Evolutionary conservation across 2,329 filamentous ascomycete genomes (phyloP).

Genomic region (Cladosporium sp.): DNA sequence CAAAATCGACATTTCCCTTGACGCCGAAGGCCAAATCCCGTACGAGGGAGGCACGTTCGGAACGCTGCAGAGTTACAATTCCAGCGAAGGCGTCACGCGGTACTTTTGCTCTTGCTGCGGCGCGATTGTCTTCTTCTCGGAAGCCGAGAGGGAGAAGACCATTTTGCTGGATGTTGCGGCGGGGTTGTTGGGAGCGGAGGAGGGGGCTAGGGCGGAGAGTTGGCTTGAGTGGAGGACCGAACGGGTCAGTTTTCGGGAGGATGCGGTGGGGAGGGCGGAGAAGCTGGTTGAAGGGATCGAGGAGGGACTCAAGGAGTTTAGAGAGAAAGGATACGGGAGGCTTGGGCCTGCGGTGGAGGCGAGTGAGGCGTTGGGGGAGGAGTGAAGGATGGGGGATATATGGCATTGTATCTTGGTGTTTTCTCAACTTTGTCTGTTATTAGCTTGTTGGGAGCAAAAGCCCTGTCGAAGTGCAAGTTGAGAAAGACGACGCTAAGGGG

Average conservation of each 20-base stretch:
- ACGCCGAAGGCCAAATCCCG: constrained; percentile 21
- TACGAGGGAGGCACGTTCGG: constrained; percentile 29
- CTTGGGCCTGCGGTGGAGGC: background rate
- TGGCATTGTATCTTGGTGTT: no score
- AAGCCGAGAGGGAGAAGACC: constrained; percentile 41
- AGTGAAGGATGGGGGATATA: no score
- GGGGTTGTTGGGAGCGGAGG: constrained; percentile 47
- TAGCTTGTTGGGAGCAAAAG: no score
- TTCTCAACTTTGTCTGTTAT: no score
- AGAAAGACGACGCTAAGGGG: no score
- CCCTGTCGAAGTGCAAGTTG: no score
- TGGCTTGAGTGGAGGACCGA: constrained; percentile 61
- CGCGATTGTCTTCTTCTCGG: constrained; percentile 62
- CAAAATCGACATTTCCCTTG: constrained; percentile 50
- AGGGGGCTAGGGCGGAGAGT: constrained; percentile 52
- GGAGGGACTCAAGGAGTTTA: constrained; percentile 21
- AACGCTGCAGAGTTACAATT: constrained; percentile 51
- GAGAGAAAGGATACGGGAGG: constrained; percentile 8
- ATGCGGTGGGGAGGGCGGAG: constrained; percentile 34
- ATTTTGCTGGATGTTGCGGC: constrained; percentile 61
- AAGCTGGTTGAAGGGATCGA: constrained; percentile 21
- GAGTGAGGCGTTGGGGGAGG: background rate
- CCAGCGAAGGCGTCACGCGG: constrained; percentile 50
- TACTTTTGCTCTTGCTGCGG: constrained; percentile 62
- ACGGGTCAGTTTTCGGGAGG: constrained; percentile 58